These are phyloP conservation scores for Poa pratensis DNA, from an alignment of 176 grass and related monocot genomes.

Conservation along the genomic window DNA sequence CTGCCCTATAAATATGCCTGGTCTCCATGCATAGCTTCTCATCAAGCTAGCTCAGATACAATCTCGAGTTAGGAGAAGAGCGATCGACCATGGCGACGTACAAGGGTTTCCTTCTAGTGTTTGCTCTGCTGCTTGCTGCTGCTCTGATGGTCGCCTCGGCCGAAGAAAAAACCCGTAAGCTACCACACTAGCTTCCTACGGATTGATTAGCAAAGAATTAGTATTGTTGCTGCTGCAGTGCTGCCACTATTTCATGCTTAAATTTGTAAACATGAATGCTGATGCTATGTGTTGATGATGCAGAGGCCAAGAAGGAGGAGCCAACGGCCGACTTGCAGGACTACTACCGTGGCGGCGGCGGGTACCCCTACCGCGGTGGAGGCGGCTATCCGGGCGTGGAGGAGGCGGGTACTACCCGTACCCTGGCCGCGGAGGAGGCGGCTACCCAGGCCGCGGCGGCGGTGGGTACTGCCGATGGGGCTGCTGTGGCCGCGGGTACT, in stretches of 20 bases:
- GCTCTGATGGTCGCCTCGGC: constrained; percentile 46
- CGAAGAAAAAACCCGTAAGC: constrained; percentile 46
- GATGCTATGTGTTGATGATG: not conserved
- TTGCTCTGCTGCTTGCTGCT: constrained; percentile 50
- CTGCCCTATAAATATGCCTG: constrained; percentile 21
- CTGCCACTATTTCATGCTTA: not conserved
- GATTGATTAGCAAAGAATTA: too few relatives aligned
- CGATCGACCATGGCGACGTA: constrained; percentile 39
- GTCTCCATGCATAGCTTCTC: constrained; percentile 19
- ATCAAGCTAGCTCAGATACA: not conserved
- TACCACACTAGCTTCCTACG: not conserved
- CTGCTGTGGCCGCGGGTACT: constrained; percentile 52
- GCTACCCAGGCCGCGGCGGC: constrained; percentile 38
- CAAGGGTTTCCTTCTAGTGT: constrained; percentile 48
- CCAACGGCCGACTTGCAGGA: constrained; percentile 31
- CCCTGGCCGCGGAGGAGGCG: constrained; percentile 27
- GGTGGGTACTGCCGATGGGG: constrained; percentile 38
- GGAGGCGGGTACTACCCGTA: constrained; percentile 38
- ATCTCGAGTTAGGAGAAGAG: not conserved
- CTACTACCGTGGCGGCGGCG: constrained; percentile 22
- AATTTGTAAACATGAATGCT: not conserved
- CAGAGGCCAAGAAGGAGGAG: constrained; percentile 8
- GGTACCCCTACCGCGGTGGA: not conserved
- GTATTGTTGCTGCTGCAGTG: not conserved
- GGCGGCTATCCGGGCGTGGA: not conserved